These are phyloP conservation scores for Mikania micrantha DNA, from an alignment of 129 eudicot species.

Conservation along the genomic window DNA sequence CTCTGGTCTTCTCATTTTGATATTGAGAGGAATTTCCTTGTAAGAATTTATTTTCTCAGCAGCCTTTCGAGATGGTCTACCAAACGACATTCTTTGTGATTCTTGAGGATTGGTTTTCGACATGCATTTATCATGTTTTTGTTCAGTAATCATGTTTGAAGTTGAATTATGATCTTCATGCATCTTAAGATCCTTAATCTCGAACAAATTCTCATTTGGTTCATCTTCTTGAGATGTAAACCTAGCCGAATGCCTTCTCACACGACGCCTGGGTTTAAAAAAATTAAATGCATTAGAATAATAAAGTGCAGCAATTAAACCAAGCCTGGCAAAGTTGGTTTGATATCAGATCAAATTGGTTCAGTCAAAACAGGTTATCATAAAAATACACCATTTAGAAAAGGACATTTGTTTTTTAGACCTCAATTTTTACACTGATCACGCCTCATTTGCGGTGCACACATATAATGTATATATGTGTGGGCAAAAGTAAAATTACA, in stretches of 20 bases:
- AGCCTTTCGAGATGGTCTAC: conserved; percentile 27
- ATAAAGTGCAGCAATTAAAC: background rate
- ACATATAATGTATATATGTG: too few species aligned
- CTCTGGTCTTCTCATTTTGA: conserved; percentile 63
- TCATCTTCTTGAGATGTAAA: conserved; percentile 28
- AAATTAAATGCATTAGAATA: background rate
- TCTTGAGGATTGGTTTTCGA: background rate
- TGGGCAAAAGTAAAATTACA: too few species aligned
- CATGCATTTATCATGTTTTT: background rate
- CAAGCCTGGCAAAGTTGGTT: background rate
- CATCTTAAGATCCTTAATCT: conserved; percentile 38
- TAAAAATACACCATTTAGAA: too few species aligned
- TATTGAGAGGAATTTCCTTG: conserved; percentile 58
- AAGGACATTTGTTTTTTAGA: too few species aligned
- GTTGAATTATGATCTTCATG: conserved; percentile 22
- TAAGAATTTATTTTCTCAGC: conserved; percentile 57
- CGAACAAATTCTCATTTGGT: conserved; percentile 38
- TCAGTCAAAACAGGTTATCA: too few species aligned
- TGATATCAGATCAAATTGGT: too few species aligned
- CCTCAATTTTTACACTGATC: too few species aligned
- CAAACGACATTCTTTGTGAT: conserved; percentile 22
- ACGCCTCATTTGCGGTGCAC: too few species aligned
- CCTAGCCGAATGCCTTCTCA: conserved; percentile 58
- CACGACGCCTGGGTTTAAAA: conserved; percentile 40
- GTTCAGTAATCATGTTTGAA: conserved; percentile 5